Conservation (phyloP, 495 filamentous ascomycete genomes). For the Lindgomyces ingoldianus region DNA sequence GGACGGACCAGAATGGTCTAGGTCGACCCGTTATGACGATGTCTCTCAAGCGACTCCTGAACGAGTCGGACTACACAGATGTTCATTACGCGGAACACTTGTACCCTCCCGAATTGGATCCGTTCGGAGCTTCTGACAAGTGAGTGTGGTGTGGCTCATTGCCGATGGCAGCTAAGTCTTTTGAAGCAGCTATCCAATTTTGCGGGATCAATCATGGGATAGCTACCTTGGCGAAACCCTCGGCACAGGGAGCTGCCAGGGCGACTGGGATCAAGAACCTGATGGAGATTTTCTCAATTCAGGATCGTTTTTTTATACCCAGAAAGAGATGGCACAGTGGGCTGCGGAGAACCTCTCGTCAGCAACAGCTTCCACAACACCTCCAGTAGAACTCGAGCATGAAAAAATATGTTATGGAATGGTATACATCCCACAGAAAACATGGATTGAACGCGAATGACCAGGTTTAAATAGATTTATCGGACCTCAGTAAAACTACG, state of each 20-base stretch:
- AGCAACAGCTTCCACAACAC: background rate
- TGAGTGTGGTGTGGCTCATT: no score
- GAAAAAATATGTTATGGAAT: conserved; percentile 27
- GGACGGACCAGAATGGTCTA: background rate
- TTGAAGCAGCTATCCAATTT: background rate
- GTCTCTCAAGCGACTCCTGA: background rate
- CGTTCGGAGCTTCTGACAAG: no score
- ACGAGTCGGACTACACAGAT: background rate
- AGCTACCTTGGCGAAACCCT: background rate
- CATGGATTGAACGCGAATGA: no score
- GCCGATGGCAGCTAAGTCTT: no score
- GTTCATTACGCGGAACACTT: background rate
- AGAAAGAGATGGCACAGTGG: conserved; percentile 9
- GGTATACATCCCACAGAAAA: background rate
- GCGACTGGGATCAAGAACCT: background rate
- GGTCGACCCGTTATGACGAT: background rate
- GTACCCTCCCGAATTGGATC: no score
- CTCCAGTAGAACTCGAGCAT: background rate
- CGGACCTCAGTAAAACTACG: conserved; percentile 10
- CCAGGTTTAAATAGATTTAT: conserved; percentile 24
- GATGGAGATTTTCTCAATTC: background rate
- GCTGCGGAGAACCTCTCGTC: background rate
- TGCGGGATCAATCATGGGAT: background rate
- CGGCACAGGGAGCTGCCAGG: background rate
- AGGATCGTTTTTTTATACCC: background rate